Evolutionary conservation across 495 filamentous ascomycete species (phyloP), one percentile per base, ranked within the genome.

Genomic region (Talaromyces trachyspermus): DNA sequence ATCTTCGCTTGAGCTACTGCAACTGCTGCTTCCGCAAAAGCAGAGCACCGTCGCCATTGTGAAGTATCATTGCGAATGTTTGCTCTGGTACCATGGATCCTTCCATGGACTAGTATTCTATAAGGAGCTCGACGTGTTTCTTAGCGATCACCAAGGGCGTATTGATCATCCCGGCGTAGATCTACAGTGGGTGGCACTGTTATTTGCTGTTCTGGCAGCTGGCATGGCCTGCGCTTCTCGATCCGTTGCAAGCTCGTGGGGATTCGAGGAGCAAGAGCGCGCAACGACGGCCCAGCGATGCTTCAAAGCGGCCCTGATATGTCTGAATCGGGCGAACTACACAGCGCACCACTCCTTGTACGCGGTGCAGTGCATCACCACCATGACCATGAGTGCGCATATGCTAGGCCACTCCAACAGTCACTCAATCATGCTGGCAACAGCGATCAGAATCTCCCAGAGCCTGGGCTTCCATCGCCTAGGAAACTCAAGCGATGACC

Each of bases 351-450:
- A 69, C 19, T 73, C 57, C 0, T 44, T 67, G 2, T 65, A 68
- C 41, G 58, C 66, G 2, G 59, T 72, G 1, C 66, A 75, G 49
- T 62, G 69, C 17, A 69, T 75, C 44, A 54, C 66, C 2, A 71
- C 64, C 10, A 62, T 65, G 24, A 71, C 68, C 1, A 66, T 69
- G 11, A 63, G 64, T 22, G 70, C 70, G 6, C 71, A 75, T 45
- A 66, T 69, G 22, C 58, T 75, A 2, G 71, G 71, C 17, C 65
- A 65, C 24, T 68, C 65, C 22, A 63, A 70, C 30, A 48, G 64
- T 9, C 67, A 71, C 25, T 66, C 68, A 2, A 63, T 65, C 10
- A 49, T 61, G 15, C 65, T 71, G 48, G 65, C 65, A 24, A 58
- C 62, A 7, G 66, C 53, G 15, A 66, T 67, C 1, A 62, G 60